Percentiles rank a stretch among this genome's conserved stretches.
Conservation (phyloP, 2,329 filamentous ascomycete species). For the Coleophoma cylindrospora region DNA sequence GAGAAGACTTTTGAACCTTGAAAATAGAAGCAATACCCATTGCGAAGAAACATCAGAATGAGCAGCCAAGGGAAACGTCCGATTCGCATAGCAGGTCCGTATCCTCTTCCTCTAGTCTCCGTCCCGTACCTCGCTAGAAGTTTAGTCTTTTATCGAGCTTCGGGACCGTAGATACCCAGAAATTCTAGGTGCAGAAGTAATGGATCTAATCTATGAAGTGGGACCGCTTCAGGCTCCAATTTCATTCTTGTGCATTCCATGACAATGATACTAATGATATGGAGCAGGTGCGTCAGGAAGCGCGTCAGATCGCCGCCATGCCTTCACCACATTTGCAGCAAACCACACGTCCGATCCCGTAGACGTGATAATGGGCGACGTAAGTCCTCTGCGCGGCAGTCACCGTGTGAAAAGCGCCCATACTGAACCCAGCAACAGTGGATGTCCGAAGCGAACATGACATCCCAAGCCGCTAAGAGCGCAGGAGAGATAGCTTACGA, state of each 20-base stretch:
- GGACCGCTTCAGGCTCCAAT: too few species aligned
- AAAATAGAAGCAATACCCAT: too few species aligned
- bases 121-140: too few species aligned
- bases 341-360: slow-evolving; percentile 35
- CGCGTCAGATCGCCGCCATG: slow-evolving; percentile 38
- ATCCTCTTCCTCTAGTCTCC: too few species aligned
- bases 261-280: neutral
- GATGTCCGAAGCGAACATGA: slow-evolving; percentile 32
- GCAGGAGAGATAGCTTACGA: slow-evolving; percentile 41
- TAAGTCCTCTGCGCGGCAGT: neutral
- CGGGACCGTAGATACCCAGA: too few species aligned
- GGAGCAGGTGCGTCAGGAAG: slow-evolving; percentile 36
- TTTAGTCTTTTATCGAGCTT: too few species aligned
- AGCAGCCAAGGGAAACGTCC: neutral
- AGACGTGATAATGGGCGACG: slow-evolving; percentile 43
- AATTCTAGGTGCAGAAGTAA: too few species aligned
- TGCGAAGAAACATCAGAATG: too few species aligned
- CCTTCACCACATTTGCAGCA: slow-evolving; percentile 34
- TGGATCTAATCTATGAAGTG: too few species aligned
- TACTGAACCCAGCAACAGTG: slow-evolving; percentile 20
- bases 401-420: neutral
- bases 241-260: neutral
- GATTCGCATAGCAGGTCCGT: slow-evolving; percentile 5
- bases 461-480: slow-evolving; percentile 19
- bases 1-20: too few species aligned